Base-by-base conservation (phyloP, 495 filamentous ascomycete genomes). In the Podospora didyma region DNA sequence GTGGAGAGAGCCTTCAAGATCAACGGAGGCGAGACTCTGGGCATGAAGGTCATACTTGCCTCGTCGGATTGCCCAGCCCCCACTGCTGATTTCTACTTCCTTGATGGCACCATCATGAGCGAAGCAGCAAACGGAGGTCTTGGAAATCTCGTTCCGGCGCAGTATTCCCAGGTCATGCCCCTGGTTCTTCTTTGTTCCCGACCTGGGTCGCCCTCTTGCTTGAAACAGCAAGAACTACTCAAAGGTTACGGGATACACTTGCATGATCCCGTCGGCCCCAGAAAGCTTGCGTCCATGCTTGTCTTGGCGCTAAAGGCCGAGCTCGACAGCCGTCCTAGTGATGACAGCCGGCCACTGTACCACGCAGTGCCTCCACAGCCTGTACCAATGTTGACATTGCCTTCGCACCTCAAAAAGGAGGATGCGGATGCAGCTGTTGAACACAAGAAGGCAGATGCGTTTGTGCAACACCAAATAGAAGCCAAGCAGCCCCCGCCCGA, bases 251-350 rank as follows among this genome's bases (percentile, higher is more conserved):
- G 42, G 2, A 41, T 62, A 14, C 65, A 65, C 39, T 26, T 68
- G 16, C 62, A 68, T 46, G 62, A 65, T 19, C 62, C 65, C 11
- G 50, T 68, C 16, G 59, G 49, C 0, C 63, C 63, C 3, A 60
- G 53, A 20, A 69, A 66, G 49, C 49, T 64, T 1, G 49, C 46
- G 19, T 42, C 59, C 1, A 53, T 58, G 4, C 22, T 63, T 10
- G 37, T 4, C 1, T 44, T 48, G 20, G 56, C 54, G 3, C 50
- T 66, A 6, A 19, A 47, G 31, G 12, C 24, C 24, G n/a, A 26
- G 1, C 16, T 16, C 42, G 35, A 10, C 16, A 3, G 3, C 6
- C 14, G 65, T 21, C 71, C 68, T 9, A 78, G 72, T 6, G n/a
- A 21, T 47, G 17, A 17, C 14, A 6, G 4, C 39, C 39, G 39